These are phyloP conservation scores for Solanum pennellii DNA, from an alignment of 257 asterid genomes.

Conservation along the genomic window DNA sequence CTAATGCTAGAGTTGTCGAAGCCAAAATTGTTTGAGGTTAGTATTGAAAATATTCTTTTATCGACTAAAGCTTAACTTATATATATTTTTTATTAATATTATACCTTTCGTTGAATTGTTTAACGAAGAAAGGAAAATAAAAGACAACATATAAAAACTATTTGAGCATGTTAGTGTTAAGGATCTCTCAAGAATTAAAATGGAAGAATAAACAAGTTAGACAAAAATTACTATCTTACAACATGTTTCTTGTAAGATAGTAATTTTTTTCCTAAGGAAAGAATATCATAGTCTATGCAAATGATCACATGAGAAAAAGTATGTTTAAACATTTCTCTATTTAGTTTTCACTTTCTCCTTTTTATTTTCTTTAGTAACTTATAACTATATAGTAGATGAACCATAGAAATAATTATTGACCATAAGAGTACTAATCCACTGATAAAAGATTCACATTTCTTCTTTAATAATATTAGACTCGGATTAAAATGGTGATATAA, in stretches of 20 bases:
- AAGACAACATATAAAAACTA: too few relatives aligned
- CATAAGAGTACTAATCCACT: not conserved
- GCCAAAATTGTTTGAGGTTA: too few relatives aligned
- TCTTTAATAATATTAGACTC: too few relatives aligned
- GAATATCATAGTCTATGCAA: not conserved
- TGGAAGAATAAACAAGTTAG: too few relatives aligned
- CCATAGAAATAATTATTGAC: not conserved
- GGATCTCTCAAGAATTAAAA: not conserved
- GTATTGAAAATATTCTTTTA: too few relatives aligned
- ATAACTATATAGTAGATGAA: not conserved
- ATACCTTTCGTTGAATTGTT: too few relatives aligned
- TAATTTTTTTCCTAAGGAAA: not conserved
- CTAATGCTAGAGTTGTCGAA: too few relatives aligned
- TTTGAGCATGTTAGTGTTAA: not conserved
- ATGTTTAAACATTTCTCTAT: not conserved
- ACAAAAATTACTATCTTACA: too few relatives aligned
- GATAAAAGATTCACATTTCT: not conserved
- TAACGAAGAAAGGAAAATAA: too few relatives aligned
- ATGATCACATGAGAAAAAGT: not conserved
- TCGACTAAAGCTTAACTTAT: too few relatives aligned
- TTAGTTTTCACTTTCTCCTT: not conserved
- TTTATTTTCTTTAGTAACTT: not conserved
- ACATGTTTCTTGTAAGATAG: too few relatives aligned
- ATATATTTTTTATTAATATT: too few relatives aligned
- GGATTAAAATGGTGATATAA: not conserved